These are phyloP conservation scores for Gossypium bickii DNA, from an alignment of 345 rosid species.

Conservation along the genomic window DNA sequence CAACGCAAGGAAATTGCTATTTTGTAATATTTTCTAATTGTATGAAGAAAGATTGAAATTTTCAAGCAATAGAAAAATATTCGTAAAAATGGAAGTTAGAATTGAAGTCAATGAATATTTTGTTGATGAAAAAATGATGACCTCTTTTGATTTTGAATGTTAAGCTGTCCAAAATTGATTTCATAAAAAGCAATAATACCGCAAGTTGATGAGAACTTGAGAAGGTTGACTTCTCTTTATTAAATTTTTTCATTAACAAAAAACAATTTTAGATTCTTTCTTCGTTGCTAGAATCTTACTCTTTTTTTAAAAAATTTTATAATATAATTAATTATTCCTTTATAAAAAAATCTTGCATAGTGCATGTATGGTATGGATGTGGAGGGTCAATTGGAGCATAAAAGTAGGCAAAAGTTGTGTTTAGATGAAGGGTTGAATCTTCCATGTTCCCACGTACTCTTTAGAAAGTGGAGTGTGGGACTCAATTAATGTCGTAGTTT, in stretches of 20 bases:
- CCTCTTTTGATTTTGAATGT: constrained; percentile 4
- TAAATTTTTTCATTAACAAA: neutral
- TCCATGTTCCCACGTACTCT: neutral
- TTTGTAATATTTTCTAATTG: no score
- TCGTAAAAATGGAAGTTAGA: neutral
- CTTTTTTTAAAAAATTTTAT: no score
- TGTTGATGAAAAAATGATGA: neutral
- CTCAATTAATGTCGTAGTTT: constrained; percentile 4
- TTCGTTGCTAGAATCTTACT: neutral
- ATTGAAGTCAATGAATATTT: neutral
- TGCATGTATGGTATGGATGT: neutral
- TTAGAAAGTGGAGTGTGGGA: constrained; percentile 15
- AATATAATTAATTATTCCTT: neutral
- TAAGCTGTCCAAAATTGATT: constrained; percentile 26
- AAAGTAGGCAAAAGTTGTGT: neutral
- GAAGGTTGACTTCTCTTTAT: constrained; percentile 15
- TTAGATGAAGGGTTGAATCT: neutral
- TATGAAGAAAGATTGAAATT: no score
- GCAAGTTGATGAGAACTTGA: neutral
- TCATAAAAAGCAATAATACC: neutral
- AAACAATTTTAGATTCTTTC: neutral
- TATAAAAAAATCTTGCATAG: neutral
- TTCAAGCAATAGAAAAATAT: no score
- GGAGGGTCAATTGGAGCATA: constrained; percentile 1
- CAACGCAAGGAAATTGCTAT: neutral